Conservation (phyloP, 352 stramenopile species). For the Pythium sukuiense region DNA sequence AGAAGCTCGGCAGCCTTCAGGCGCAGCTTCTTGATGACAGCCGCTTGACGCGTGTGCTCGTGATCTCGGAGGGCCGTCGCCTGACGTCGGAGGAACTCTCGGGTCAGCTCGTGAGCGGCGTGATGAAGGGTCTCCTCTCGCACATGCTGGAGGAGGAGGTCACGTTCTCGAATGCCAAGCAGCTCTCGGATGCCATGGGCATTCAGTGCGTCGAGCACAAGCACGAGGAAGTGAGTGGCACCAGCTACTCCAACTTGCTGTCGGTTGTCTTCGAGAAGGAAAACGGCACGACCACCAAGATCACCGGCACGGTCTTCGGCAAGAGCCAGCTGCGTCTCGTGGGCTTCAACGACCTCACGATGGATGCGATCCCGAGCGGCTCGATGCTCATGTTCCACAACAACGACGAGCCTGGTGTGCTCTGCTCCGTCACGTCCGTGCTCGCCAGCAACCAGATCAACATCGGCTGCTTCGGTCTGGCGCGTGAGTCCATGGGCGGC, state of each 20-base stretch:
- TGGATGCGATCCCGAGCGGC: constrained; percentile 84
- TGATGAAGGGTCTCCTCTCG: constrained; percentile 90
- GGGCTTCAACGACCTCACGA: constrained; percentile 84
- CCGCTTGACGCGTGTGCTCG: constrained; percentile 65
- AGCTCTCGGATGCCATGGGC: constrained; percentile 86
- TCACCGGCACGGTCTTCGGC: constrained; percentile 90
- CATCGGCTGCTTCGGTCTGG: constrained; percentile 92
- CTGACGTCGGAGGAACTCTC: constrained; percentile 83
- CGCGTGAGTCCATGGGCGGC: constrained; percentile 60
- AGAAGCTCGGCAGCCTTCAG: constrained; percentile 91
- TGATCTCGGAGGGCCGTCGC: constrained; percentile 76
- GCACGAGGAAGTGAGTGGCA: constrained; percentile 69
- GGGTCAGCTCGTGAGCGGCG: constrained; percentile 82
- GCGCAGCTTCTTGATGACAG: constrained; percentile 80
- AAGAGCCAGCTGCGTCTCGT: constrained; percentile 87
- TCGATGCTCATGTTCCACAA: constrained; percentile 95
- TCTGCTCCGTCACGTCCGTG: constrained; percentile 93
- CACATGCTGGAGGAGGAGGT: constrained; percentile 92
- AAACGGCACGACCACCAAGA: constrained; percentile 71
- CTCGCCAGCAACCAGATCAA: constrained; percentile 93
- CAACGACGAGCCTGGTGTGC: constrained; percentile 92
- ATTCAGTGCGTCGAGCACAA: constrained; percentile 90
- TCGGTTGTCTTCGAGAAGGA: constrained; percentile 92
- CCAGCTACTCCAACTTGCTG: constrained; percentile 89
- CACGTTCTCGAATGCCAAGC: constrained; percentile 87